Conservation (phyloP, 2,329 filamentous ascomycete genomes). For the Botrytis hyacinthi region DNA sequence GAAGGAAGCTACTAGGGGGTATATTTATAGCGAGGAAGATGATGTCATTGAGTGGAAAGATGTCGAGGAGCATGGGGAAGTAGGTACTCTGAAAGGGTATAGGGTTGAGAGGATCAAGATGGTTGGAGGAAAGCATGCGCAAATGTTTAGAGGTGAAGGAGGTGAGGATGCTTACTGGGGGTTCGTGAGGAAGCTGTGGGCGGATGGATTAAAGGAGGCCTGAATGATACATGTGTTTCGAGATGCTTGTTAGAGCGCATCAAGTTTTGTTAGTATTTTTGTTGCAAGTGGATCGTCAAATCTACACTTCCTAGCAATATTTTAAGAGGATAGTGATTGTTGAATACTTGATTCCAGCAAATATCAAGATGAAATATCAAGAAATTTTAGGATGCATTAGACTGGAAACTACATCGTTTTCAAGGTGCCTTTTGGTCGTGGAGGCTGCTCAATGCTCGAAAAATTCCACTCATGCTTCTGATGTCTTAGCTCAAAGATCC, state of each 20-base stretch:
- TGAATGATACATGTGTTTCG: neutral
- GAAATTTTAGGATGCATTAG: neutral
- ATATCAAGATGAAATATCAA: neutral
- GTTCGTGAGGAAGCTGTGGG: slow-evolving; percentile 30
- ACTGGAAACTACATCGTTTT: neutral
- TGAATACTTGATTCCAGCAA: neutral
- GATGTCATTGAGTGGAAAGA: slow-evolving; percentile 20
- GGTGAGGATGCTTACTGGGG: slow-evolving; percentile 35
- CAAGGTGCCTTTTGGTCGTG: neutral
- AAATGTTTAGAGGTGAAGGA: slow-evolving; percentile 31
- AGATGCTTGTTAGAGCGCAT: neutral
- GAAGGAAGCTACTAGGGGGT: slow-evolving; percentile 25
- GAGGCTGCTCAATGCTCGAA: neutral
- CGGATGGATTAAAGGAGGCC: neutral
- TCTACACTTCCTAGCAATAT: too few species aligned
- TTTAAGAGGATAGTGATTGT: neutral
- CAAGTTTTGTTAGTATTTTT: neutral
- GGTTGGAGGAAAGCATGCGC: slow-evolving; percentile 32
- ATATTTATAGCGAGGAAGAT: slow-evolving; percentile 36
- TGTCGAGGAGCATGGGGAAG: slow-evolving; percentile 23
- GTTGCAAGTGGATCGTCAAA: neutral
- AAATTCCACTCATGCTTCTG: neutral
- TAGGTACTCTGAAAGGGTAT: slow-evolving; percentile 28
- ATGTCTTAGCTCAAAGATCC: neutral
- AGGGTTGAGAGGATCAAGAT: slow-evolving; percentile 27